Base-by-base conservation (phyloP, 495 filamentous ascomycete genomes). In the Choiromyces venosus region DNA sequence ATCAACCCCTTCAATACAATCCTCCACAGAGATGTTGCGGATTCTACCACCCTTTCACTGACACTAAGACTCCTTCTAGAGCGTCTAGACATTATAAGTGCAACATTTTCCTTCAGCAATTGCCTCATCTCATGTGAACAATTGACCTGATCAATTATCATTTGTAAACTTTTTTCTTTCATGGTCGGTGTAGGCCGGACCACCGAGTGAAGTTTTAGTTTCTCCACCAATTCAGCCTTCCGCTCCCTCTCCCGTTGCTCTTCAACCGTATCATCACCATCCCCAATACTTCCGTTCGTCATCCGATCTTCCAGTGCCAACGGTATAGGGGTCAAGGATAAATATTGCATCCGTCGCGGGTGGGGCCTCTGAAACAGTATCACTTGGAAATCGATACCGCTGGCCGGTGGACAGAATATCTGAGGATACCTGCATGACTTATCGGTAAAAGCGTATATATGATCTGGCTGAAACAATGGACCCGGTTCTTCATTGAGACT, bases 81-180 rank as follows among this genome's bases (percentile, higher is more conserved):
- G 6, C 96, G 90, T 25, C 89, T 88, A 10, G 79, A 81, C 25
- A 92, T 90, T 44, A 98, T 88, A 7, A 96, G 85, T 39, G 89
- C 88, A 66, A 93, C 91, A 75, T 99, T 99, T 78, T 90, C 93
- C 76, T 94, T 91, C 72, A 98, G 87, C 56, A 97, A 83, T 73
- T 89, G 86, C 56, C 91, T 89, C 76, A 97, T 85, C 80, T 99
- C 95, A 83, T 90, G 93, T 1, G 94, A 92, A 84, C 95, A 98
- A 80, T 99, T 99, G 80, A 97, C 90, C 82, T 99, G 95, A 78
- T 94, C 93, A 73, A 98, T 87, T 71, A 98, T 94, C 37, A 87
- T 89, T 18, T 89, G 87, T 38, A 99, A 86, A 10, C 90, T 88
- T 70, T 87, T 86, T 79, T 98, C 95, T 81, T 97, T 96, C 73